Evolutionary conservation across 805 yeast genomes (phyloP), one percentile per base, ranked within the genome.

Genomic region (Deakozyma indianensis): DNA sequence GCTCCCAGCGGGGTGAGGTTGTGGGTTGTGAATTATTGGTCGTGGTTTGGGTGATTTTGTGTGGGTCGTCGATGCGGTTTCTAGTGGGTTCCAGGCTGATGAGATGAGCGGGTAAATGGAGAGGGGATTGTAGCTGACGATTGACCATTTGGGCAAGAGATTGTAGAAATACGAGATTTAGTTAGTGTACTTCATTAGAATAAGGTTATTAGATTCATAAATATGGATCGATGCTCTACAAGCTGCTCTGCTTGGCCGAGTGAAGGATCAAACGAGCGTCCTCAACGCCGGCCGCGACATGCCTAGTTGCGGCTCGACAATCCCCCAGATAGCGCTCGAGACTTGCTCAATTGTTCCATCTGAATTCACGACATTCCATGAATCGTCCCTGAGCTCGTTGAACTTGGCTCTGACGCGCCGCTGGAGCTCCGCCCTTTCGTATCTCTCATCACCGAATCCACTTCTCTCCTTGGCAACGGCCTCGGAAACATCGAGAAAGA

Each of bases 371-470:
- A 75, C 61, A 11, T 57, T 56, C 69, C 81, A 71, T 22, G 54
- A 48, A 1, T 59, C 53, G 9, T 32, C 41, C 4, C 56, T 50
- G 7, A 70, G 62, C 15, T 66, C 45, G 11, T 61, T 52, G 57
- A 88, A 92, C 49, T 77, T 67, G 7, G 55, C 40, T 48, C 77
- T 74, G 2, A 92, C 99, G 32, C 66, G 67, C n/a, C 64, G 60
- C 58, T 92, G 99, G 56, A 92, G 83, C 43, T 72, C 77, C 3
- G 62, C 59, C 23, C 71, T 73, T 60, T 92, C 99, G 63, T 92
- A 92, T 45, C 96, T 67, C 61, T 92, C 99, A n/a, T 78, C 82
- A 14, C 99, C 99, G 68, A 83, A 92, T 1, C 94, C 94, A 9
- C 76, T 77, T 46, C 97, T 69, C 18, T 58, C 51, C 21, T 68